These are phyloP conservation scores for Cryptomeria japonica DNA, from an alignment of 75 land plant species.

Conservation along the genomic window DNA sequence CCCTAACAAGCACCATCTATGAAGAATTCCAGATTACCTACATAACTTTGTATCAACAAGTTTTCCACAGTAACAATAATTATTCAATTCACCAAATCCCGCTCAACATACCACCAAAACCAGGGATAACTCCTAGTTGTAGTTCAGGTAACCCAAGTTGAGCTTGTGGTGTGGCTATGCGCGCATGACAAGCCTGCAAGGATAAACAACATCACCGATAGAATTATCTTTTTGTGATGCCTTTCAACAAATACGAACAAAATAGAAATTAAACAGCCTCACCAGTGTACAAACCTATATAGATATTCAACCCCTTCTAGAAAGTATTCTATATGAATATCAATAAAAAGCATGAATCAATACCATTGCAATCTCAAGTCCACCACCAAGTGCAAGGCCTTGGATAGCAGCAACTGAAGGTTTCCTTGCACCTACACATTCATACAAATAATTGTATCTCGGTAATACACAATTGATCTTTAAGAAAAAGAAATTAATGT, in stretches of 20 bases:
- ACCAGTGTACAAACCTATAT: neutral
- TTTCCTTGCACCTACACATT: slow-evolving; percentile 67
- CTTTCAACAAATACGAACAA: neutral
- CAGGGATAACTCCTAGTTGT: slow-evolving; percentile 93
- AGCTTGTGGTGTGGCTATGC: slow-evolving; percentile 80
- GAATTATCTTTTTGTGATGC: neutral
- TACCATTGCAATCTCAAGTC: slow-evolving; percentile 97
- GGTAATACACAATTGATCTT: slow-evolving; percentile 2
- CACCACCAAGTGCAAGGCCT: slow-evolving; percentile 97
- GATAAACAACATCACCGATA: slow-evolving; percentile 1
- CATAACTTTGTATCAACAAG: neutral
- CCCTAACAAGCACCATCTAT: neutral
- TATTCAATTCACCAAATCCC: neutral
- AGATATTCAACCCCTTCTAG: neutral
- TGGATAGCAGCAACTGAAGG: slow-evolving; percentile 98
- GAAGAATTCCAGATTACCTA: neutral
- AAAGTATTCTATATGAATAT: neutral
- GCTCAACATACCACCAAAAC: slow-evolving; percentile 79
- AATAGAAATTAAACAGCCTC: neutral
- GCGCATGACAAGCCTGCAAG: slow-evolving; percentile 89
- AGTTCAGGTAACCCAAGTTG: slow-evolving; percentile 97
- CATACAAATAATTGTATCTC: neutral
- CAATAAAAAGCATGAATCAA: slow-evolving; percentile 8
- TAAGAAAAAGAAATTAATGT: neutral
- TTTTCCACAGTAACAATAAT: neutral